Base-by-base conservation (phyloP, 2,329 filamentous ascomycete species). In the Aspergillus ochraceus region DNA sequence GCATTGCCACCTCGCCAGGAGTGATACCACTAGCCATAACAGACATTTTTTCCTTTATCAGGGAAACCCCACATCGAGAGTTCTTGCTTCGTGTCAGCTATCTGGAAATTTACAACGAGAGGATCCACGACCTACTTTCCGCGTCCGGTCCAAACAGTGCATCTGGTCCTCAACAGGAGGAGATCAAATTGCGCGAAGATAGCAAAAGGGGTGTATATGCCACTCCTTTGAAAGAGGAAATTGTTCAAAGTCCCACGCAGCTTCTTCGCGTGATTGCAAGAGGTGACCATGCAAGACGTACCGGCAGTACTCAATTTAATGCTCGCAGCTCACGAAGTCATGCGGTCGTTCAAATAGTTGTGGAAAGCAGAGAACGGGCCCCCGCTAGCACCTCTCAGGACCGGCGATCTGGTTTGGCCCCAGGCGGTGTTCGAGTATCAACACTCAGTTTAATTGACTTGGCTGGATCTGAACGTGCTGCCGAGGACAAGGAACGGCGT, bases 21-120 rank as follows among this genome's bases (percentile, higher is more conserved):
- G 95, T 99, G 29, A 99, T 99, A 58, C 95, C 95, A 6, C 83
- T 98, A 45, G 95, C 95, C 45, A 98, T 99, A 68, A 98, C 95
- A 63, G 95, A 99, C 73, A 99, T 99, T 55, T 99, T 99, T 76
- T 98, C 95, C 0, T 99, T 97, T 76, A 99, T 99, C 67, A 89
- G 95, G 59, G 95, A 99, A 78, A 98, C 95, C 1, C 95, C 95
- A 0, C 91, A 92, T 39, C 86, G 95, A 61, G 95, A 99, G 72
- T 99, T 99, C 66, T 79, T 99, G 59, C 84, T 99, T 59, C 89
- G 95, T 63, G 95, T 99, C 72, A 98, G 94, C 81, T 99, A 99
- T 73, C 83, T 99, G 63, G 95, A 99, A 79, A 99, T 99, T 62
- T 99, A 99, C 79, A 99, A 99, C 71, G 95, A 99, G 74, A 96